These are phyloP conservation scores for Colletotrichum sp. DNA, from an alignment of 2,329 filamentous ascomycete genomes.

Conservation along the genomic window DNA sequence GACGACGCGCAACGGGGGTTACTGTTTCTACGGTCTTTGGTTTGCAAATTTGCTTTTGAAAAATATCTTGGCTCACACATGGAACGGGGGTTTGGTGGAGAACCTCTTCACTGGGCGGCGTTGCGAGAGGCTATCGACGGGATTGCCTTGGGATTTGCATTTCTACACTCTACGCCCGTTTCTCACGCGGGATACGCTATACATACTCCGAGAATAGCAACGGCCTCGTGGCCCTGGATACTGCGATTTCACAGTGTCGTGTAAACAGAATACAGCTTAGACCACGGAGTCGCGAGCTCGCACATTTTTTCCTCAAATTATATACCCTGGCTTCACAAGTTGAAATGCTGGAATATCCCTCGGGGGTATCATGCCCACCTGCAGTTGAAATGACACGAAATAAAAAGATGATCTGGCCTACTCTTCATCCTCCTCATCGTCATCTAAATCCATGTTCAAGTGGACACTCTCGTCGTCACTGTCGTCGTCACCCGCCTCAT, in stretches of 20 bases:
- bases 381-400: neutral
- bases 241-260: conserved; percentile 8
- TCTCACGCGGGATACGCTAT: neutral
- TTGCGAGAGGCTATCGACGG: conserved; percentile 5
- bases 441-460: conserved; percentile 64
- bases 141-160: neutral
- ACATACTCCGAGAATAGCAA: neutral
- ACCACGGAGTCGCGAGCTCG: neutral
- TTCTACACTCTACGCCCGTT: neutral
- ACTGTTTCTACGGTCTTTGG: neutral
- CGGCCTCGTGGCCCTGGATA: conserved; percentile 13
- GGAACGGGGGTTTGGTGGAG: neutral
- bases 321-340: neutral
- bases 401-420: neutral
- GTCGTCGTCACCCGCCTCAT: conserved; percentile 43
- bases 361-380: conserved; percentile 14
- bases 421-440: conserved; percentile 42
- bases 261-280: conserved; percentile 10
- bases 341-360: neutral
- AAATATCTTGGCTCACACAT: neutral
- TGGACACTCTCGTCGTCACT: conserved; percentile 61
- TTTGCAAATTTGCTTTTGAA: neutral
- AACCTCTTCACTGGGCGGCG: conserved; percentile 10
- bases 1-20: neutral
- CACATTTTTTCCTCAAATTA: neutral